Conservation (phyloP, 768 basidiomycete species). For the Trametes maxima region DNA sequence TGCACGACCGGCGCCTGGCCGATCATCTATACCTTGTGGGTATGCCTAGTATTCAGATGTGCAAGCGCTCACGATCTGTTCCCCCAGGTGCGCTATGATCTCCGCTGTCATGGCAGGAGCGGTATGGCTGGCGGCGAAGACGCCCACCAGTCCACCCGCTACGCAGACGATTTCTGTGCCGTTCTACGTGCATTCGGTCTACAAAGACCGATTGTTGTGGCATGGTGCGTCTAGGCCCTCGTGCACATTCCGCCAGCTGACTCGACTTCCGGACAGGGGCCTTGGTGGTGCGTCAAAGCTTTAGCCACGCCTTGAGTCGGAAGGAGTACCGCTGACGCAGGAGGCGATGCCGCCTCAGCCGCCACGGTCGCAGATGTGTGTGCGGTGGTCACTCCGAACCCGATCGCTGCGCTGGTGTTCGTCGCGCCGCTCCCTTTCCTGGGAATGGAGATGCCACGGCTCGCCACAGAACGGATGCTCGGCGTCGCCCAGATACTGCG, state of each 20-base stretch:
- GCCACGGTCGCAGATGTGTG: slow-evolving; percentile 24
- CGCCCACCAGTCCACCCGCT: slow-evolving; percentile 14
- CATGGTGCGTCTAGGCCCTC: slow-evolving; percentile 22
- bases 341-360: slow-evolving; percentile 9
- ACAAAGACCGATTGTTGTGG: slow-evolving; percentile 24
- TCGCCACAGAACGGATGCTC: slow-evolving; percentile 16
- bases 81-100: slow-evolving; percentile 29
- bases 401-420: slow-evolving; percentile 24
- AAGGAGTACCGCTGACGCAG: background rate
- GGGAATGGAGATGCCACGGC: slow-evolving; percentile 12
- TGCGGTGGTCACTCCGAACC: slow-evolving; percentile 10
- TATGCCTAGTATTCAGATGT: background rate
- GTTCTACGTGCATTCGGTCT: slow-evolving; percentile 27
- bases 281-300: slow-evolving; percentile 6
- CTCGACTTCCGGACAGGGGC: slow-evolving; percentile 1
- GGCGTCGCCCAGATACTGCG: slow-evolving; percentile 12
- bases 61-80: background rate
- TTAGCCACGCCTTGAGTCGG: background rate
- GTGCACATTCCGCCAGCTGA: background rate
- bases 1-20: slow-evolving; percentile 18
- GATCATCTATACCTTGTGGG: slow-evolving; percentile 28
- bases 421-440: slow-evolving; percentile 23
- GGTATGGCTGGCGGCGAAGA: slow-evolving; percentile 17
- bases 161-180: slow-evolving; percentile 28
- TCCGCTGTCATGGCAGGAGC: slow-evolving; percentile 29